phyloP scores from a whole-genome alignment of 805 yeast species.

The Wickerhamiella parazyma region DNA sequence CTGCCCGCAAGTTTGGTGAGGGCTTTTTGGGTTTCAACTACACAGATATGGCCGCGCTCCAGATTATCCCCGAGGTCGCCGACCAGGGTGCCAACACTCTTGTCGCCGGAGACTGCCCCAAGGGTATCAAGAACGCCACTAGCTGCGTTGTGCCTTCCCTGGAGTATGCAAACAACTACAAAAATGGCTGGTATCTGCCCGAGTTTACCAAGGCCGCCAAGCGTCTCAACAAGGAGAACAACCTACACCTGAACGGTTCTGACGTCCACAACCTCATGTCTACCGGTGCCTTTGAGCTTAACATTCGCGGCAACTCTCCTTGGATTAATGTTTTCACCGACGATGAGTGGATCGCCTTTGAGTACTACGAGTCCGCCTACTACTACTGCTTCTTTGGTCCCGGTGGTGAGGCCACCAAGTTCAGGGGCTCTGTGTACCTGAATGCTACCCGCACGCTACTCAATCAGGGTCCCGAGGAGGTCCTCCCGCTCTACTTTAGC shows the following conservation, averaged over 20 bases:
- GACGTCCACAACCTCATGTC: conserved; percentile 33
- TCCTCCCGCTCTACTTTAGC: conserved; percentile 30
- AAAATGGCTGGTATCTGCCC: conserved; percentile 12
- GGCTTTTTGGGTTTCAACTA: conserved; percentile 22
- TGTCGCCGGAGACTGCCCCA: conserved; percentile 14
- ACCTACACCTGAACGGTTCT: conserved; percentile 25
- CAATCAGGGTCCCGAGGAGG: conserved; percentile 28
- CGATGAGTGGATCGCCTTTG: conserved; percentile 22
- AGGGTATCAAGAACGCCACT: conserved; percentile 7
- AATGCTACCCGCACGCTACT: conserved; percentile 37
- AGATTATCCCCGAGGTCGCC: conserved; percentile 16
- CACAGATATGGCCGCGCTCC: conserved; percentile 18
- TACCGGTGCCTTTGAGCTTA: conserved; percentile 39
- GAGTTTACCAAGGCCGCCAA: conserved; percentile 16
- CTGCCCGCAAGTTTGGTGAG: conserved; percentile 22
- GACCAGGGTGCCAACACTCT: conserved; percentile 20
- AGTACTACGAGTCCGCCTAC: conserved; percentile 17
- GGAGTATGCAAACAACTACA: background rate
- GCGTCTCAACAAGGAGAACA: conserved; percentile 19
- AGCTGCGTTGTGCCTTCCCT: conserved; percentile 11
- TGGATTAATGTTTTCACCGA: conserved; percentile 24
- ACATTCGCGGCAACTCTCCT: conserved; percentile 35
- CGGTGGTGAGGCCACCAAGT: conserved; percentile 16
- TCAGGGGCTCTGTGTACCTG: conserved; percentile 35
- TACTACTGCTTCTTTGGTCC: conserved; percentile 24